phyloP scores from a whole-genome alignment of 805 yeast genomes.

The Kazachstania africana region DNA sequence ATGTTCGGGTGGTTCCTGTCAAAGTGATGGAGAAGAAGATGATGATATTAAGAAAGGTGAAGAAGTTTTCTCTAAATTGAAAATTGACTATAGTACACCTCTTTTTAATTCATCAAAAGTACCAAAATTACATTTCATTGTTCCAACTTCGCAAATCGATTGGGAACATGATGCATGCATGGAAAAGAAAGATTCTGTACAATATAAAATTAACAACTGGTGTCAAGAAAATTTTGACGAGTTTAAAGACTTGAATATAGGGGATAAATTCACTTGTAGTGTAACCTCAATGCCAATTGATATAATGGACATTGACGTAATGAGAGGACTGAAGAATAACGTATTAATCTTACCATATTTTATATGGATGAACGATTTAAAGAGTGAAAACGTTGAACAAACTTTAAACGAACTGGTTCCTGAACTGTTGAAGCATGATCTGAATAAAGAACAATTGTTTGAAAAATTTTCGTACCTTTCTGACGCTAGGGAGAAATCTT shows the following conservation, averaged over 20 bases:
- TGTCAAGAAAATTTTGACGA: conserved; percentile 12
- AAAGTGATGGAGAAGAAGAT: conserved; percentile 20
- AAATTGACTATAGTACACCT: conserved; percentile 27
- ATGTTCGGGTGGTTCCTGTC: conserved; percentile 11
- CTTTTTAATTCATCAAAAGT: conserved; percentile 66
- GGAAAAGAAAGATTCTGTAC: conserved; percentile 34
- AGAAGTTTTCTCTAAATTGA: conserved; percentile 13
- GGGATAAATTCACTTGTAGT: conserved; percentile 16
- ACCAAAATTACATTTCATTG: conserved; percentile 58
- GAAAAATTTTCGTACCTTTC: conserved; percentile 22
- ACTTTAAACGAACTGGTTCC: conserved; percentile 38
- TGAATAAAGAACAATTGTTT: conserved; percentile 21
- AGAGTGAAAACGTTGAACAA: conserved; percentile 30
- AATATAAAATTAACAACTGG: conserved; percentile 34
- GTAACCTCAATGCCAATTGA: conserved; percentile 45
- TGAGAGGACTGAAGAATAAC: conserved; percentile 39
- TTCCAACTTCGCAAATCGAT: conserved; percentile 75
- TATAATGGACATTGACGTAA: conserved; percentile 33
- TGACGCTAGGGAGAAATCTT: conserved; percentile 32
- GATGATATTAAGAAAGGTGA: conserved; percentile 12
- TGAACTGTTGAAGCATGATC: conserved; percentile 22
- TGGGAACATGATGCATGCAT: conserved; percentile 68
- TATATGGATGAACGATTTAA: conserved; percentile 49
- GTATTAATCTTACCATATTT: conserved; percentile 63
- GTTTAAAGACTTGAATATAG: conserved; percentile 22